These are phyloP conservation scores for Linum tenue DNA, from an alignment of 345 rosid species.

Conservation along the genomic window DNA sequence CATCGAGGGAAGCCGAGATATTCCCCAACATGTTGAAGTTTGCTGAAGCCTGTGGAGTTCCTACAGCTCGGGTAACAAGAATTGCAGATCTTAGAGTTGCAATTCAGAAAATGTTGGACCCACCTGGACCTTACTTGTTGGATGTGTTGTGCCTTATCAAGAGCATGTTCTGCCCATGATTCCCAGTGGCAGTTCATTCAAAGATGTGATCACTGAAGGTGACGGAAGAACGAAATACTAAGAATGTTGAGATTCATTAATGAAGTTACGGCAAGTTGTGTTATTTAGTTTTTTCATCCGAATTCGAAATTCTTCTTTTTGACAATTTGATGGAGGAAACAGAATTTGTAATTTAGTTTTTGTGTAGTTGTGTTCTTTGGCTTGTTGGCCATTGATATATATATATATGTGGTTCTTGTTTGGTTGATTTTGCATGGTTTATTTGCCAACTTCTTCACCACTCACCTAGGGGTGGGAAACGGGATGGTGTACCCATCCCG, in stretches of 20 bases:
- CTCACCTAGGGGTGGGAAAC: too few species aligned
- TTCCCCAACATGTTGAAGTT: constrained; percentile 79
- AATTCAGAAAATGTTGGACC: constrained; percentile 74
- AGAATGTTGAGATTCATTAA: background rate
- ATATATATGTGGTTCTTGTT: background rate
- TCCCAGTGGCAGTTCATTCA: constrained; percentile 89
- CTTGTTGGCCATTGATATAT: background rate
- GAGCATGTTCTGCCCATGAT: constrained; percentile 98
- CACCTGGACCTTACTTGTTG: constrained; percentile 83
- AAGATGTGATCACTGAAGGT: constrained; percentile 76
- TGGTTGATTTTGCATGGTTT: background rate
- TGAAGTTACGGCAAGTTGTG: background rate
- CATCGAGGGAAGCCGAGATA: constrained; percentile 58
- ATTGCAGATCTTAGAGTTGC: constrained; percentile 59
- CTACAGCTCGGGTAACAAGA: constrained; percentile 69
- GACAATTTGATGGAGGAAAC: background rate
- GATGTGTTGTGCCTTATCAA: constrained; percentile 94
- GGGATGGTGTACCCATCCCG: too few species aligned
- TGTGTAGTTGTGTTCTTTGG: background rate
- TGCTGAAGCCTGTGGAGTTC: constrained; percentile 80
- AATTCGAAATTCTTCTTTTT: background rate
- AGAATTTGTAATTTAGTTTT: too few species aligned
- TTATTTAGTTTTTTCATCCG: background rate
- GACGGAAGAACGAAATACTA: constrained; percentile 60
- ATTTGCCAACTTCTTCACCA: background rate